Percentiles rank a stretch among this genome's conserved stretches.
phyloP scores from a whole-genome alignment of 345 rosid genomes.

The Citrus australasica region DNA sequence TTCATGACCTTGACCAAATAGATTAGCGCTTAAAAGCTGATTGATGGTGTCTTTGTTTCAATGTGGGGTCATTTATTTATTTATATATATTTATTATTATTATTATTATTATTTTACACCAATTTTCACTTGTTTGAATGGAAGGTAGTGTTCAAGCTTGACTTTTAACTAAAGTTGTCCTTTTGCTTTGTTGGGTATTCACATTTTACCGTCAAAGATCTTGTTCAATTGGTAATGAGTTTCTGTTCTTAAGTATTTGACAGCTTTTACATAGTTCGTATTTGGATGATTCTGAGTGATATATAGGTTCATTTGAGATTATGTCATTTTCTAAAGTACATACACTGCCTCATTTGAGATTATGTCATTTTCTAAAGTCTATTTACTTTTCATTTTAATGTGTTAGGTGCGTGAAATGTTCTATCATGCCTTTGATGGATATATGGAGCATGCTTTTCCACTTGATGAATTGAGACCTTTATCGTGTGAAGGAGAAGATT shows the following conservation, averaged over 20 bases:
- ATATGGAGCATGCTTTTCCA: conserved; percentile 95
- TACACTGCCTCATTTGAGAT: too few species aligned
- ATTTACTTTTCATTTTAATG: background rate
- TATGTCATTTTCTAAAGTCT: background rate
- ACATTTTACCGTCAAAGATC: background rate
- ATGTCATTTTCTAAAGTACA: background rate
- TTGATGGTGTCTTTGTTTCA: background rate
- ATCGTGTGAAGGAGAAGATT: conserved; percentile 90
- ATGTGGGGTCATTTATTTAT: background rate
- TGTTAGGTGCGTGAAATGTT: conserved; percentile 91
- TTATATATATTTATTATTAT: too few species aligned
- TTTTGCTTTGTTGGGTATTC: background rate
- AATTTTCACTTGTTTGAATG: background rate
- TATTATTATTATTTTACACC: background rate
- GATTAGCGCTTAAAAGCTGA: background rate
- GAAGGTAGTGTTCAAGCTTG: background rate
- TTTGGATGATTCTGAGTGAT: background rate
- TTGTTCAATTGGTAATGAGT: background rate
- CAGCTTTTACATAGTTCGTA: background rate
- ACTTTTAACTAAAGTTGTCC: background rate
- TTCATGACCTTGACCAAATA: background rate
- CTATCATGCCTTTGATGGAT: conserved; percentile 96
- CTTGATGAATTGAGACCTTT: conserved; percentile 87
- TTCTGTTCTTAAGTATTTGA: too few species aligned
- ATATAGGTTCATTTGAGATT: background rate